Percentiles rank a stretch among this genome's conserved stretches.
phyloP scores from a whole-genome alignment of 169 alveolate species.

The Plasmodium chabaudi region DNA sequence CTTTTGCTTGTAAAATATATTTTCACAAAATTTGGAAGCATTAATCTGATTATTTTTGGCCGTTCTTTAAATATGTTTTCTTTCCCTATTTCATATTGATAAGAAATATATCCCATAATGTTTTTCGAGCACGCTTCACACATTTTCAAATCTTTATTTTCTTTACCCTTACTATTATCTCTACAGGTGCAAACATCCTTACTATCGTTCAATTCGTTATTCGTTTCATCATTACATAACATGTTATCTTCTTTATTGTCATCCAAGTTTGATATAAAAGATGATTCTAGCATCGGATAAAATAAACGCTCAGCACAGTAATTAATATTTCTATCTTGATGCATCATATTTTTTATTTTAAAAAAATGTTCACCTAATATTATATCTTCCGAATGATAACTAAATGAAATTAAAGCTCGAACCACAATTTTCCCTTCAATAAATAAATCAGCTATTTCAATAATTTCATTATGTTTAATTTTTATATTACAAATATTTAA shows the following conservation, averaged over 20 bases:
- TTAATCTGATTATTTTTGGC: not conserved
- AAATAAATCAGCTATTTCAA: constrained; percentile 12
- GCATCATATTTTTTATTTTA: constrained; percentile 41
- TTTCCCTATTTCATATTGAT: constrained; percentile 35
- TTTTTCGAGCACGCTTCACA: not conserved
- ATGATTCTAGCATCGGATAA: constrained; percentile 14
- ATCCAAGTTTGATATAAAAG: not conserved
- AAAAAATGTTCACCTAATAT: constrained; percentile 58
- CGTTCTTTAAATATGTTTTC: constrained; percentile 9
- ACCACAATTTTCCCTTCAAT: constrained; percentile 61
- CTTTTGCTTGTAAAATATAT: constrained; percentile 35
- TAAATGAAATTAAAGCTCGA: constrained; percentile 39
- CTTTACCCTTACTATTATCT: not conserved
- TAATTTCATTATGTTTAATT: constrained; percentile 53
- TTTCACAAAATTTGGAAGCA: constrained; percentile 51
- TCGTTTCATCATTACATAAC: not conserved
- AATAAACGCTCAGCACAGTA: constrained; percentile 39
- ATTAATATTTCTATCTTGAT: constrained; percentile 30
- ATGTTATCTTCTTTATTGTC: not conserved
- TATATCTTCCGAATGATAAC: constrained; percentile 28
- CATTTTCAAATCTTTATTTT: not conserved
- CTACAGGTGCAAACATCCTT: not conserved
- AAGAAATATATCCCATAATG: constrained; percentile 40
- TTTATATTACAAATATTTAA: constrained; percentile 31
- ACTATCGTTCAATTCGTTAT: not conserved